Evolutionary conservation across 2,329 filamentous ascomycete species (phyloP).

Genomic region (Alternaria brassicicola): DNA sequence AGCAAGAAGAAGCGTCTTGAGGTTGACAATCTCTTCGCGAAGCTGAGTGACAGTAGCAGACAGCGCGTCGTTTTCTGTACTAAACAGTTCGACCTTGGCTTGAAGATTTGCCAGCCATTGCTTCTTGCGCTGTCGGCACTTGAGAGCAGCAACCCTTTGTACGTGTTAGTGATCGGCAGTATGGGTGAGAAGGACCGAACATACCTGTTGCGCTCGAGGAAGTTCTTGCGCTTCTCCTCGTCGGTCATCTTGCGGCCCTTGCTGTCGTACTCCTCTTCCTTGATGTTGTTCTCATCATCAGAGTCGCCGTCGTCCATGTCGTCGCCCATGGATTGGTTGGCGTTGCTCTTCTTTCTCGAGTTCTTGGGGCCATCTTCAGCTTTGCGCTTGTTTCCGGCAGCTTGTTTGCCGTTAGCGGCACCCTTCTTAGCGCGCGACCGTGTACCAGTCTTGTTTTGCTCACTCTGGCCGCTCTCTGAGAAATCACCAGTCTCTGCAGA

Average conservation of each 20-base stretch:
- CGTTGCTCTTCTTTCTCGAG: slow-evolving; percentile 70
- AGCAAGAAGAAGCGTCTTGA: slow-evolving; percentile 89
- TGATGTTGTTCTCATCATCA: slow-evolving; percentile 47
- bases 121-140: slow-evolving; percentile 98
- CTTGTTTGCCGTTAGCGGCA: slow-evolving; percentile 44
- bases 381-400: slow-evolving; percentile 67
- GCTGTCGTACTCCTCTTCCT: slow-evolving; percentile 49
- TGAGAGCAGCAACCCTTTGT: slow-evolving; percentile 85
- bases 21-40: slow-evolving; percentile 89
- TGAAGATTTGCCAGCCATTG: slow-evolving; percentile 97
- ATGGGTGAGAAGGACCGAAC: slow-evolving; percentile 40
- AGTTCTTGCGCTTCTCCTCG: slow-evolving; percentile 98
- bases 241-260: slow-evolving; percentile 91
- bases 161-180: slow-evolving; percentile 26
- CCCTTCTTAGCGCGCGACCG: slow-evolving; percentile 47
- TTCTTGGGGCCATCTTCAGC: slow-evolving; percentile 74
- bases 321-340: slow-evolving; percentile 56
- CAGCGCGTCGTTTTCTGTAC: slow-evolving; percentile 86
- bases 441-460: slow-evolving; percentile 65
- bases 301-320: slow-evolving; percentile 55
- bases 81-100: slow-evolving; percentile 91
- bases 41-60: slow-evolving; percentile 82
- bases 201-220: slow-evolving; percentile 93
- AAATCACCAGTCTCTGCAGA: slow-evolving; percentile 64
- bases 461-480: slow-evolving; percentile 74